Conservation (phyloP, 805 yeast genomes). For the Candida broadrunensis region DNA sequence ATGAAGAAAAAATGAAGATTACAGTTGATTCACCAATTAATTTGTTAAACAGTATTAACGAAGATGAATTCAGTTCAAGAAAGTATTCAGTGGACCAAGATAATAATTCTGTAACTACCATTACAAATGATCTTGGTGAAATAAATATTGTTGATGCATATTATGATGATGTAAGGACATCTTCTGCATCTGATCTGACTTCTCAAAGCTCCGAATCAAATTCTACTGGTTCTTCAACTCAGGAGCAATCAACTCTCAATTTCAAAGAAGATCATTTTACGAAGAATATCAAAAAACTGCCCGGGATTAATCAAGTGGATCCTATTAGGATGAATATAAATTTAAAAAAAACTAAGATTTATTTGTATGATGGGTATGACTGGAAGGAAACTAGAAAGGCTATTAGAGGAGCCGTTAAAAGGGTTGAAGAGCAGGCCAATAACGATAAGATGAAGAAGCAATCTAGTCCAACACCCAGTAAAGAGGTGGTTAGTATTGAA, state of each 20-base stretch:
- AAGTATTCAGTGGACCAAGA: neutral
- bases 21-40: slow-evolving; percentile 30
- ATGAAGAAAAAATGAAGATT: slow-evolving; percentile 56
- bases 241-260: slow-evolving; percentile 4
- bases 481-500: neutral
- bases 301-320: slow-evolving; percentile 6
- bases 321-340: slow-evolving; percentile 30
- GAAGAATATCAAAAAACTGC: neutral
- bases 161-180: slow-evolving; percentile 4
- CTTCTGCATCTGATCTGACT: neutral
- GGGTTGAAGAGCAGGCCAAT: slow-evolving; percentile 53
- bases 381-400: slow-evolving; percentile 76
- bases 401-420: slow-evolving; percentile 61
- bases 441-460: slow-evolving; percentile 16
- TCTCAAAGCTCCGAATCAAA: neutral
- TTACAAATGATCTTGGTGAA: neutral
- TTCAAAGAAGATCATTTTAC: slow-evolving; percentile 28
- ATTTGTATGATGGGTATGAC: slow-evolving; percentile 86
- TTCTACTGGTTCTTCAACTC: neutral
- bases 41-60: slow-evolving; percentile 41
- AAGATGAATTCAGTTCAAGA: slow-evolving; percentile 19
- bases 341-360: slow-evolving; percentile 40
- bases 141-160: slow-evolving; percentile 19
- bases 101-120: slow-evolving; percentile 6
- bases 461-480: slow-evolving; percentile 1